Conservation (phyloP, 2,329 filamentous ascomycete genomes). For the Penicillium vulpinum region DNA sequence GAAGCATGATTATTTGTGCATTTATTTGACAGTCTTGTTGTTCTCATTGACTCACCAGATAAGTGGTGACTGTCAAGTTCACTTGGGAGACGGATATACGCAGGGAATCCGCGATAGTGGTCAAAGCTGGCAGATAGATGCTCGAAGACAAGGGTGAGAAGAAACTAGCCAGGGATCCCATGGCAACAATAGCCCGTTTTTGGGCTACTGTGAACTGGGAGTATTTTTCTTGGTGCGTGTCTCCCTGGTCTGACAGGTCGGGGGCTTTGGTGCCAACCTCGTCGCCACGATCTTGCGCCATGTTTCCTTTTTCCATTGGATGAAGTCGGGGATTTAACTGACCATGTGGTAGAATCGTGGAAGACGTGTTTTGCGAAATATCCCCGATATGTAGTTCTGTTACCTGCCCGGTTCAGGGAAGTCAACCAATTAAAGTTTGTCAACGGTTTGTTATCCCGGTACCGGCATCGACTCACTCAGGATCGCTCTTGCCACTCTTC, state of each 20-base stretch:
- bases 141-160: conserved; percentile 38
- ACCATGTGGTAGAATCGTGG: conserved; percentile 4
- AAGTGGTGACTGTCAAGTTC: conserved; percentile 55
- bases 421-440: not conserved
- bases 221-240: not conserved
- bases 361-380: not conserved
- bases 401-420: conserved; percentile 6
- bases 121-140: conserved; percentile 41
- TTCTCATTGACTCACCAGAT: conserved; percentile 39
- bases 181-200: conserved; percentile 23
- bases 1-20: not conserved
- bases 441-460: not conserved
- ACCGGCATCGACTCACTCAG: not conserved
- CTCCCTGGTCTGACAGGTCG: not conserved
- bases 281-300: not conserved
- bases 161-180: conserved; percentile 29
- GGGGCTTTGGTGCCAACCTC: not conserved
- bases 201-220: conserved; percentile 25
- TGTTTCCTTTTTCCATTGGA: not conserved
- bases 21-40: not conserved
- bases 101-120: conserved; percentile 40
- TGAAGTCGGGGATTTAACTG: not conserved
- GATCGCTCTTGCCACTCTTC: not conserved
- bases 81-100: conserved; percentile 45
- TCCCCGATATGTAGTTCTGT: not conserved